Base-by-base conservation (phyloP, 2,329 filamentous ascomycete species). In the Verticillium nonalfalfae region DNA sequence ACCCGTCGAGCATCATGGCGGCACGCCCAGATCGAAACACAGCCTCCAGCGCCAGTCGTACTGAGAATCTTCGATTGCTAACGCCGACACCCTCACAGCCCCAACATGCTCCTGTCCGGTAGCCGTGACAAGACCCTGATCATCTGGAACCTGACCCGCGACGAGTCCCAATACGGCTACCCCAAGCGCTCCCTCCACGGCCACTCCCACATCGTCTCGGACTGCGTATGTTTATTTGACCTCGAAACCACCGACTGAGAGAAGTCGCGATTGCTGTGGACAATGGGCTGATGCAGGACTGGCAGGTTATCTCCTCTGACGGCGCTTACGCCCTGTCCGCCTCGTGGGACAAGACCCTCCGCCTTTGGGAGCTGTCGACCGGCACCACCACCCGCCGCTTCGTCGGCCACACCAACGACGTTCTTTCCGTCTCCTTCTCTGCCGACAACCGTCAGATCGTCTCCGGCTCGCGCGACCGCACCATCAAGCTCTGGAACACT, bases 401-500 rank as follows among this genome's bases (percentile, higher is more conserved):
- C 79, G 93, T 97, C 80, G 95, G 95, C 81, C 95, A 98, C 90
- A 97, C 87, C 86, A 97, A 96, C 87, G 95, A 98, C 77, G 94
- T 99, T 74, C 93, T 98, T 78, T 98, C 94, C 79, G 95, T 99
- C 79, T 97, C 93, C 72, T 99, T 99, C 91, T 98, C 95, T 74
- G 95, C 95, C 88, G 95, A 99, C 87, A 98, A 98, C 91, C 91
- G 95, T 78, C 95, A 98, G 87, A 98, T 99, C 81, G 95, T 98
- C 75, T 98, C 95, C 70, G 95, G 93, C 71, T 98, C 95, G 69
- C 93, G 95, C 80, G 95, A 99, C 86, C 90, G 93, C 79, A 92
- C 91, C 76, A 98, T 99, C 88, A 99, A 98, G 91, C 90, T 99
- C 75, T 99, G 95, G 95, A 99, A 99, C 88, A 99, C 95, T 74